Conservation (phyloP, 1,284 basidiomycete genomes). For the Rhodofomes roseus region DNA sequence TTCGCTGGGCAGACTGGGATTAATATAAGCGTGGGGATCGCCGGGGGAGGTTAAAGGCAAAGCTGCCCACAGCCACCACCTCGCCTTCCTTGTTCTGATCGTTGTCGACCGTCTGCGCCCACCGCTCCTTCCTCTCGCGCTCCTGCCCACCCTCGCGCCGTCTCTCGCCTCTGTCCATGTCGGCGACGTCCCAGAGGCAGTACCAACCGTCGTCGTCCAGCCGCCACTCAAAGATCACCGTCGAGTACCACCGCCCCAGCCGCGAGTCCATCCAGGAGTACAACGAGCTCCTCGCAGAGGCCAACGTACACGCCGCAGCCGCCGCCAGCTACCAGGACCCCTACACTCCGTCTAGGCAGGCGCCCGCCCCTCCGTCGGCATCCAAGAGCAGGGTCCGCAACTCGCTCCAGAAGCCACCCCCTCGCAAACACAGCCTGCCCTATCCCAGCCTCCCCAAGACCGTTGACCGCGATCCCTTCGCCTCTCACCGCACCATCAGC, state of each 20-base stretch:
- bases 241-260: slow-evolving; percentile 72
- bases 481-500: slow-evolving; percentile 34
- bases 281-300: slow-evolving; percentile 62
- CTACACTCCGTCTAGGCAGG: slow-evolving; percentile 47
- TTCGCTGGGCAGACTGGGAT: neutral
- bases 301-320: slow-evolving; percentile 52
- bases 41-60: slow-evolving; percentile 4
- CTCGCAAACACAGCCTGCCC: slow-evolving; percentile 47
- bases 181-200: slow-evolving; percentile 29
- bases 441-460: slow-evolving; percentile 29
- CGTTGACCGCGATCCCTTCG: slow-evolving; percentile 58
- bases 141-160: neutral
- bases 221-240: slow-evolving; percentile 65
- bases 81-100: slow-evolving; percentile 7
- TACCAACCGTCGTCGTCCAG: slow-evolving; percentile 26
- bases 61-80: slow-evolving; percentile 6
- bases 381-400: slow-evolving; percentile 37
- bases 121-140: neutral
- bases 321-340: slow-evolving; percentile 42
- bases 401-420: slow-evolving; percentile 57
- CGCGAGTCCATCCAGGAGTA: slow-evolving; percentile 62
- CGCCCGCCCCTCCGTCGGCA: slow-evolving; percentile 47
- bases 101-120: neutral
- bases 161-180: slow-evolving; percentile 13
- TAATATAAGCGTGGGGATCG: slow-evolving; percentile 6